These are phyloP conservation scores for Backusella luteola DNA, from an alignment of 192 early-diverging fungal genomes.

Conservation along the genomic window DNA sequence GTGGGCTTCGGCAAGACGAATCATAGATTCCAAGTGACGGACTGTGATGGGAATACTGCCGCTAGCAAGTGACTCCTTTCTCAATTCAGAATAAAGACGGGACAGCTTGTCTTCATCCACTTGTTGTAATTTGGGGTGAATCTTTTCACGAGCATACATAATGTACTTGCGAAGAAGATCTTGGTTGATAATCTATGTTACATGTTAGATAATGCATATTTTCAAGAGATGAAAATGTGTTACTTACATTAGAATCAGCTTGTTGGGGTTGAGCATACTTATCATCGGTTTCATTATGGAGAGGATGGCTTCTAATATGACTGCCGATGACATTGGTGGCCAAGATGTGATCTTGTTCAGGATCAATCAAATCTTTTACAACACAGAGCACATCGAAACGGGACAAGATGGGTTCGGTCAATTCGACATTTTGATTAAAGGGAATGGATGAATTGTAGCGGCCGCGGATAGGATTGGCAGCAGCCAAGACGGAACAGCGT, in stretches of 20 bases:
- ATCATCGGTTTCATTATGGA: conserved; percentile 38
- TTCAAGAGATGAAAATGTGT: not conserved
- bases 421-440: conserved; percentile 95
- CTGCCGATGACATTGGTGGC: conserved; percentile 93
- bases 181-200: conserved; percentile 71
- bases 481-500: conserved; percentile 78
- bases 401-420: conserved; percentile 98
- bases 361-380: conserved; percentile 90
- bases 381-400: conserved; percentile 98
- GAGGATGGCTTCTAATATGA: conserved; percentile 91
- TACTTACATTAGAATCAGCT: conserved; percentile 60
- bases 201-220: not conserved
- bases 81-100: conserved; percentile 87
- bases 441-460: conserved; percentile 88
- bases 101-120: conserved; percentile 89
- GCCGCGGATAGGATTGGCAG: conserved; percentile 83
- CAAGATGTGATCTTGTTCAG: conserved; percentile 84
- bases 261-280: conserved; percentile 36
- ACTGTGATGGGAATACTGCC: conserved; percentile 86
- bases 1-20: conserved; percentile 83
- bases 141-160: conserved; percentile 79
- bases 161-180: conserved; percentile 85
- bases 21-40: conserved; percentile 85
- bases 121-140: conserved; percentile 76
- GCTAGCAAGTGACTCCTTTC: conserved; percentile 75